Evolutionary conservation across 2,329 filamentous ascomycete genomes (phyloP), one percentile per base, ranked within the genome.

Genomic region (Curvularia lunata): DNA sequence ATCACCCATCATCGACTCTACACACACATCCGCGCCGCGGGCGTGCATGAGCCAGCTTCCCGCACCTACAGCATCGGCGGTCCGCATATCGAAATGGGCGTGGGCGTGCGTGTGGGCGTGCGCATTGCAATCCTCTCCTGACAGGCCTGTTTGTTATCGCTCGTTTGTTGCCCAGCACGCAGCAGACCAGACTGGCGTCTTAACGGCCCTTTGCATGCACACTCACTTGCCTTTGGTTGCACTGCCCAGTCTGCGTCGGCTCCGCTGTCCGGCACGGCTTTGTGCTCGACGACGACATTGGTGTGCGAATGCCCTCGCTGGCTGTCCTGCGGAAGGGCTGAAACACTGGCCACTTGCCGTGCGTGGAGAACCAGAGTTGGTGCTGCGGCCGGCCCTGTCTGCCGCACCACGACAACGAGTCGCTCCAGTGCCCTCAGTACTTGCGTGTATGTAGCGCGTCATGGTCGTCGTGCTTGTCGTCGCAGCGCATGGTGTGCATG

Each of bases 41-140:
- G 62, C 60, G 56, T 69, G 66, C 67, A 70, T 67, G 66, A 66
- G 62, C 65, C 61, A 56, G 57, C 63, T 63, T 62, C 62, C 66
- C 68, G 66, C 62, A 64, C 56, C 54, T 55, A 62, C 56, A 57
- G 56, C 48, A 46, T 51, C 49, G 54, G 57, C 60, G 56, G 56
- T 67, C 67, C 64, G 58, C 61, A 62, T 69, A 66, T 58, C 61
- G 63, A 32, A 63, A 60, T 59, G 58, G 63, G 45, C 58, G 27
- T 30, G 27, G 9, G 27, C 27, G 27, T 30, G 27, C 5, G 7
- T 9, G 28, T 30, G 28, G 28, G 10, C 28, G 28, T 12, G 10
- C 10, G 57, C 57, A 57, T 48, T 13, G 32, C 32, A 27, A 30
- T 43, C 54, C 61, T 63, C 67, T 63, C 65, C 65, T 69, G 61